Evolutionary conservation across 495 filamentous ascomycete species (phyloP).

Genomic region (Penicillium cataractarum): DNA sequence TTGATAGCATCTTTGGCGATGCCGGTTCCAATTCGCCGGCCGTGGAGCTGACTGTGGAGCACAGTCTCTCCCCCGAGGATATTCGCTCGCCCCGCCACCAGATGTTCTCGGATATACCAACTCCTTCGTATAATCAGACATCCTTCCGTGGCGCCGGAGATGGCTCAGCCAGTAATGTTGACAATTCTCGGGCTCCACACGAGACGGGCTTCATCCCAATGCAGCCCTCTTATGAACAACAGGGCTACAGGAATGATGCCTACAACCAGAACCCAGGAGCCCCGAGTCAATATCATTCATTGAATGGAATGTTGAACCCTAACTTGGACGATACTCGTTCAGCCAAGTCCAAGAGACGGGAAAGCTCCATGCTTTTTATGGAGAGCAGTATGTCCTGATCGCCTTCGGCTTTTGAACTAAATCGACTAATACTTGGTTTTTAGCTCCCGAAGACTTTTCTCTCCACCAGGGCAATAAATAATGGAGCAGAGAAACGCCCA

Average conservation of each 20-base stretch:
- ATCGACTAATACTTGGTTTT: not conserved
- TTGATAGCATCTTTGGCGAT: conserved; percentile 79
- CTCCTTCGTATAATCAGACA: conserved; percentile 65
- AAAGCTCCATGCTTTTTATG: conserved; percentile 64
- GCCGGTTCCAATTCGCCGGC: conserved; percentile 22
- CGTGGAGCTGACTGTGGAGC: conserved; percentile 49
- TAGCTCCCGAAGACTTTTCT: conserved; percentile 18
- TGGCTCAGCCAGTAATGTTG: conserved; percentile 22
- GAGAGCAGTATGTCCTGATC: conserved; percentile 30
- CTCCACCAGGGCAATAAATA: conserved; percentile 21
- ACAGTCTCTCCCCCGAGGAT: conserved; percentile 57
- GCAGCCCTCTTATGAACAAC: conserved; percentile 60
- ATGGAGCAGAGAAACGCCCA: not conserved
- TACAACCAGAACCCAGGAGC: conserved; percentile 29
- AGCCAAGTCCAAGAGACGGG: conserved; percentile 56
- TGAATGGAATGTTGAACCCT: conserved; percentile 47
- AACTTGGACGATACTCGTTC: conserved; percentile 40
- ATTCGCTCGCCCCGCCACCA: conserved; percentile 68
- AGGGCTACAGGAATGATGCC: conserved; percentile 28
- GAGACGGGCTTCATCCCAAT: conserved; percentile 67
- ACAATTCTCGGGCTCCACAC: conserved; percentile 35
- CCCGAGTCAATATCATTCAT: conserved; percentile 40
- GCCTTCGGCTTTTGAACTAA: not conserved
- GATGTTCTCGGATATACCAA: conserved; percentile 71
- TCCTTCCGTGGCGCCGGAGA: conserved; percentile 48